Evolutionary conservation across 2,329 filamentous ascomycete species (phyloP).

Genomic region (Claviceps digitariae): DNA sequence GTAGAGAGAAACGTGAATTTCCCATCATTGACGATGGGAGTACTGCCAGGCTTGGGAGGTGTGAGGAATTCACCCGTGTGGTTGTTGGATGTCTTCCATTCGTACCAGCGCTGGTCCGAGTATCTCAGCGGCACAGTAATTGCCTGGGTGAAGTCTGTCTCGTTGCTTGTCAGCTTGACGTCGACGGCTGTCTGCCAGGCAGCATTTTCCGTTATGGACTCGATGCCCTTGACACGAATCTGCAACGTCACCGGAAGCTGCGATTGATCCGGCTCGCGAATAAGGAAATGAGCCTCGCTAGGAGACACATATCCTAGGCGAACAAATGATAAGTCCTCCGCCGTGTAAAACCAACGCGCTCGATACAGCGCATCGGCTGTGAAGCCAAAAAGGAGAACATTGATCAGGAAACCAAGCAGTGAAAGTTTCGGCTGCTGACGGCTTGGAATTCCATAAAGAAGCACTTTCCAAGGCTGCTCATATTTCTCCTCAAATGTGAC

Average conservation of each 20-base stretch:
- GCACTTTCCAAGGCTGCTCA: conserved; percentile 44
- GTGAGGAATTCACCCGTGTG: conserved; percentile 71
- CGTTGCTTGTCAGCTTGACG: conserved; percentile 52
- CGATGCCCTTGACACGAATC: conserved; percentile 40
- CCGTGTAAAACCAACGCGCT: conserved; percentile 55
- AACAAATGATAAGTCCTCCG: conserved; percentile 68
- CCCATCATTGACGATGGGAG: conserved; percentile 45
- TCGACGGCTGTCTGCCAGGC: conserved; percentile 55
- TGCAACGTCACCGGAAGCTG: conserved; percentile 66
- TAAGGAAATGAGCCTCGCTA: conserved; percentile 62
- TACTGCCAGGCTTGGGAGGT: conserved; percentile 55
- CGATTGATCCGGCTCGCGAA: conserved; percentile 67
- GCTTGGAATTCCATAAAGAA: conserved; percentile 66
- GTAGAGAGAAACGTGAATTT: conserved; percentile 85
- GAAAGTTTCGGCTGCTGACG: conserved; percentile 55
- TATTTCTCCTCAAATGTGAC: conserved; percentile 44
- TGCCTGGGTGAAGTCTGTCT: conserved; percentile 70
- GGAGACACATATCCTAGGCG: conserved; percentile 79
- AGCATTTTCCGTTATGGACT: conserved; percentile 38
- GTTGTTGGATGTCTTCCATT: conserved; percentile 78
- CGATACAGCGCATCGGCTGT: conserved; percentile 68
- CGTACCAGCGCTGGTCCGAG: conserved; percentile 59
- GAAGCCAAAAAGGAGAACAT: conserved; percentile 53
- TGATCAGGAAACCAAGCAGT: conserved; percentile 55
- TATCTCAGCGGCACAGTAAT: conserved; percentile 52